Conservation (phyloP, 305 asterid species). For the Fraxinus baroniana region DNA sequence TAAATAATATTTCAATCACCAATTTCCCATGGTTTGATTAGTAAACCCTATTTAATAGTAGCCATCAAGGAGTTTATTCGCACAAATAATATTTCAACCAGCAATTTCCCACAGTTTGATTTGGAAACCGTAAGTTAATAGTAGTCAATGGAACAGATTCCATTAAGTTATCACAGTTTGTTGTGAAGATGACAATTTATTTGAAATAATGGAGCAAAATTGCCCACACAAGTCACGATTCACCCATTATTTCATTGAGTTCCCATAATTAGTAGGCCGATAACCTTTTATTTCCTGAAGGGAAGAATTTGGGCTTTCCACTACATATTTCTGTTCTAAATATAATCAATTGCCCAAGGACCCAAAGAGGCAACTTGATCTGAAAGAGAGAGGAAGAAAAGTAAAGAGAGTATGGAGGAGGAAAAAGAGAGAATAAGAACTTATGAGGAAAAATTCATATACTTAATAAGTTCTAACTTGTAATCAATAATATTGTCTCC, state of each 20-base stretch:
- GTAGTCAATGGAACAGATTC: neutral
- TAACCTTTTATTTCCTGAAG: neutral
- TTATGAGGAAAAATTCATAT: neutral
- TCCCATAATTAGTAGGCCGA: neutral
- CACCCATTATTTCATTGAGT: neutral
- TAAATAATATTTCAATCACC: neutral
- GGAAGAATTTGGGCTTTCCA: neutral
- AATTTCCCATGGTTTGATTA: neutral
- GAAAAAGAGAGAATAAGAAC: neutral
- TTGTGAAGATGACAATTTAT: too few species aligned
- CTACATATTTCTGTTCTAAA: neutral
- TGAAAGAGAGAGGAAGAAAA: neutral
- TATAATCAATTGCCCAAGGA: neutral
- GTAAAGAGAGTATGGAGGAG: neutral
- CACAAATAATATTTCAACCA: neutral
- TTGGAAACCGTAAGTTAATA: neutral
- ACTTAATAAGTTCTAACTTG: neutral
- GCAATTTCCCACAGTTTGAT: neutral
- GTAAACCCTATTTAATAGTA: neutral
- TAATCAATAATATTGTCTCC: neutral
- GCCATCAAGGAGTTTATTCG: neutral
- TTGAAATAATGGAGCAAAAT: neutral
- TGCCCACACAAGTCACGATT: neutral
- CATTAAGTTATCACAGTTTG: neutral
- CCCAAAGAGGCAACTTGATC: neutral